Conservation (phyloP, 108 stramenopile genomes). For the Fragilaria radians region DNA sequence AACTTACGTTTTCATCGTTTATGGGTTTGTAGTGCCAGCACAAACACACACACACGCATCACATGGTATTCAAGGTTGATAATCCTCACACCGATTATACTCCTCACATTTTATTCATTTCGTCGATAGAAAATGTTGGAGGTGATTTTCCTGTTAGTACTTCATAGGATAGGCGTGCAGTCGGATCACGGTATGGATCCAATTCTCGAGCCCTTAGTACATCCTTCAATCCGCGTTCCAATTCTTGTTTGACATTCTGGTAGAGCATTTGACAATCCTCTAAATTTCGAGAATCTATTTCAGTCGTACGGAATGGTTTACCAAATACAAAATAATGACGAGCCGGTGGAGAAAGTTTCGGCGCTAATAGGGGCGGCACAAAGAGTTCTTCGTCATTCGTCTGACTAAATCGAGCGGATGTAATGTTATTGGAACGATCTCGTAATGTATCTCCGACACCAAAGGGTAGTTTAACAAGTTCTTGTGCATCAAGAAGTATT, state of each 20-base stretch:
- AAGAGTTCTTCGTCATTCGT: constrained; percentile 59
- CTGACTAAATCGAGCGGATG: constrained; percentile 56
- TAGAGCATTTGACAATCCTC: constrained; percentile 56
- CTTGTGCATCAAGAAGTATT: constrained; percentile 53
- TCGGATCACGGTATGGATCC: constrained; percentile 43
- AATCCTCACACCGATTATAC: too few species aligned
- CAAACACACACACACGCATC: too few species aligned
- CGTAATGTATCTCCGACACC: constrained; percentile 56
- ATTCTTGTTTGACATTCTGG: constrained; percentile 43
- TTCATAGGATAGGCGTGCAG: constrained; percentile 31
- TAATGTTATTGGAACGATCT: constrained; percentile 30
- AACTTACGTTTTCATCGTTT: too few species aligned
- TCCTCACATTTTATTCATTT: constrained; percentile 18
- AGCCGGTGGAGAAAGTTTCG: constrained; percentile 49
- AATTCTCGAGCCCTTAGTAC: constrained; percentile 61
- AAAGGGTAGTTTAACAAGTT: constrained; percentile 63
- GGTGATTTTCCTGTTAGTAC: constrained; percentile 30
- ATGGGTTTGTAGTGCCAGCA: too few species aligned
- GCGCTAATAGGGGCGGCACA: constrained; percentile 58
- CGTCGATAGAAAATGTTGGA: constrained; percentile 37
- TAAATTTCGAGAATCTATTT: constrained; percentile 53
- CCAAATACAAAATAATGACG: constrained; percentile 87
- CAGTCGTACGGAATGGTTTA: constrained; percentile 44
- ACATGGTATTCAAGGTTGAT: too few species aligned
- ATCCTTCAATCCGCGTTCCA: constrained; percentile 63